Conservation (phyloP, 2,329 filamentous ascomycete genomes). For the Botrytis galanthina region DNA sequence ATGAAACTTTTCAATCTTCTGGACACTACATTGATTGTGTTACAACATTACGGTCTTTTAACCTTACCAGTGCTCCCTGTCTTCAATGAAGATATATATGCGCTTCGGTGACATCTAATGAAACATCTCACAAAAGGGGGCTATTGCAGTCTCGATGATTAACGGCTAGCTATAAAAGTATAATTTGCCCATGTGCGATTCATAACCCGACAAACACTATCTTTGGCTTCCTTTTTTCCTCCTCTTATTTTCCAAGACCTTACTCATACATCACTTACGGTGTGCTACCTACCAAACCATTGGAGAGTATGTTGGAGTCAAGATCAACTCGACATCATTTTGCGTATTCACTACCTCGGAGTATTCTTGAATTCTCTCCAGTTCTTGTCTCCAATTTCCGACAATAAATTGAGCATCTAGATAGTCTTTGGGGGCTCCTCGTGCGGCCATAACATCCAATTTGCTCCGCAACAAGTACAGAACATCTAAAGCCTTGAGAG, state of each 20-base stretch:
- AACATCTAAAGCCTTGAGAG: conserved; percentile 5
- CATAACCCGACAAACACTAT: neutral
- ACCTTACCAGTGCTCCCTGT: neutral
- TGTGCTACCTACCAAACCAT: neutral
- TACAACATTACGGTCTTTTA: neutral
- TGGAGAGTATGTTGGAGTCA: conserved; percentile 5
- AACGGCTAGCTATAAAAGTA: neutral
- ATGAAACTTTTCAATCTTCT: neutral
- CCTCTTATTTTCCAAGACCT: neutral
- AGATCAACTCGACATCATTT: neutral
- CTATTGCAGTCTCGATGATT: neutral
- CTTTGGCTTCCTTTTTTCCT: neutral
- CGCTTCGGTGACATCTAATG: neutral
- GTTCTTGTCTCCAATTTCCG: neutral
- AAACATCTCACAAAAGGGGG: neutral
- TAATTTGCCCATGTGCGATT: neutral
- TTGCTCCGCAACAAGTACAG: conserved; percentile 16
- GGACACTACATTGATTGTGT: neutral
- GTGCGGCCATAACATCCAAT: conserved; percentile 9
- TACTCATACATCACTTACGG: neutral
- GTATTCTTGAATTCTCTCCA: conserved; percentile 6
- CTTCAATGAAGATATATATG: neutral
- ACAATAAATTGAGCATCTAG: conserved; percentile 12
- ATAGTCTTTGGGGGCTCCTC: conserved; percentile 9
- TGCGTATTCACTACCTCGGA: neutral